Evolutionary conservation across 2,329 filamentous ascomycete species (phyloP).

Genomic region (Colletotrichum tamarilloi): DNA sequence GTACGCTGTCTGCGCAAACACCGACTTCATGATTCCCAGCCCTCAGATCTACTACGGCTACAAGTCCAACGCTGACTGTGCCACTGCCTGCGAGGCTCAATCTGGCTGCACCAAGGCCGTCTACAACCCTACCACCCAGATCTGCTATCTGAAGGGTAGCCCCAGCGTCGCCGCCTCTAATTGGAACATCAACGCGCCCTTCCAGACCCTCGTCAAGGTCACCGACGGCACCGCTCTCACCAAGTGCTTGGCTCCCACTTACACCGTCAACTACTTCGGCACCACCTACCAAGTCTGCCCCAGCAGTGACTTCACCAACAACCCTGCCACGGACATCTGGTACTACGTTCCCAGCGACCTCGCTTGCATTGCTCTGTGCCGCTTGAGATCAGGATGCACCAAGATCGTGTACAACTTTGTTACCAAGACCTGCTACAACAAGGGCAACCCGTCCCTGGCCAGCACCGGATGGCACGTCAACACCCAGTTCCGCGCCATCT

Average conservation of each 20-base stretch:
- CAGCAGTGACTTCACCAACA: slow-evolving; percentile 24
- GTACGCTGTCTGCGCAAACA: slow-evolving; percentile 12
- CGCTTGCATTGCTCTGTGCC: slow-evolving; percentile 10
- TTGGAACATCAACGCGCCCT: slow-evolving; percentile 12
- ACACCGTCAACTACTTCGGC: not conserved
- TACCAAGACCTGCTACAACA: slow-evolving; percentile 21
- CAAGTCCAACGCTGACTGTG: slow-evolving; percentile 9
- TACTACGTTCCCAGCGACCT: not conserved
- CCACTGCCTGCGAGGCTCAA: not conserved
- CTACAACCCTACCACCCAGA: slow-evolving; percentile 9
- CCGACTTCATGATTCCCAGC: slow-evolving; percentile 21
- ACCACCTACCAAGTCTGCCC: slow-evolving; percentile 17
- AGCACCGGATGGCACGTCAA: slow-evolving; percentile 18
- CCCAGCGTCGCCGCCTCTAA: slow-evolving; percentile 11
- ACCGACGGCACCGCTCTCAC: slow-evolving; percentile 6
- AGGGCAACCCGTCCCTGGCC: slow-evolving; percentile 20
- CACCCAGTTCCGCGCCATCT: slow-evolving; percentile 23
- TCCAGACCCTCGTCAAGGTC: slow-evolving; percentile 18
- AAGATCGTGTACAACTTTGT: slow-evolving; percentile 21
- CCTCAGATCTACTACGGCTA: slow-evolving; percentile 24
- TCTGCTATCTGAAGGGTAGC: slow-evolving; percentile 17
- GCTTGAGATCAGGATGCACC: slow-evolving; percentile 3
- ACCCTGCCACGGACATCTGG: slow-evolving; percentile 20
- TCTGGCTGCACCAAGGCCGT: slow-evolving; percentile 17
- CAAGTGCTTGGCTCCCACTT: slow-evolving; percentile 14